Percentiles rank a stretch among this genome's conserved stretches.
These are phyloP conservation scores for Ascosphaera aggregata DNA, from an alignment of 2,329 filamentous ascomycete species.

Conservation along the genomic window DNA sequence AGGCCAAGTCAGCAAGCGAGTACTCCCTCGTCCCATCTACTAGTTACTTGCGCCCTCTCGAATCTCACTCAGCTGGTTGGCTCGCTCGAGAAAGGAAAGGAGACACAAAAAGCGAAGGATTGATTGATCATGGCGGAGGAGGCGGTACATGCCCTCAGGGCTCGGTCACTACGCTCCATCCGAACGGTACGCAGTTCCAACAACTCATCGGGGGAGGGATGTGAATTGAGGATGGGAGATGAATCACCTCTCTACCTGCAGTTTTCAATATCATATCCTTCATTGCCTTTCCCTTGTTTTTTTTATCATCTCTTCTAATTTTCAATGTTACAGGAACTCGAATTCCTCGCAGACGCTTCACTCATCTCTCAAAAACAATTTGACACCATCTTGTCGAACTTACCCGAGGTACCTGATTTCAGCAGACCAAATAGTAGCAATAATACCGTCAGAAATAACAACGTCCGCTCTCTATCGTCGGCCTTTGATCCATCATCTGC, in stretches of 20 bases:
- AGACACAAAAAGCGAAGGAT: too few species aligned
- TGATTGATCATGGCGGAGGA: background rate
- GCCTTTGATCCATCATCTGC: too few species aligned
- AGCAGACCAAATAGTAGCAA: constrained; percentile 10
- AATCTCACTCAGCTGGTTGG: too few species aligned
- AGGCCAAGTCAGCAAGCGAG: too few species aligned
- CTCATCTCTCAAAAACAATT: constrained; percentile 55
- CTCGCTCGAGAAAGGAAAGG: too few species aligned
- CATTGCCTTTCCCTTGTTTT: constrained; percentile 1
- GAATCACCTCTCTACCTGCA: too few species aligned
- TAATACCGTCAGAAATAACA: constrained; percentile 3
- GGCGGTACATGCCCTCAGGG: background rate
- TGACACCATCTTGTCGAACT: constrained; percentile 46
- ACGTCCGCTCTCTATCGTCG: too few species aligned
- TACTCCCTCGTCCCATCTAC: too few species aligned
- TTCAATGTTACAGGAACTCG: constrained; percentile 46
- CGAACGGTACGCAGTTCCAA: constrained; percentile 40
- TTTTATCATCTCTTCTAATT: constrained; percentile 1
- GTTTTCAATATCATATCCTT: constrained; percentile 3
- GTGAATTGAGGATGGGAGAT: too few species aligned
- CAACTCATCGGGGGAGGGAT: too few species aligned
- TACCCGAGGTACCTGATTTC: constrained; percentile 47
- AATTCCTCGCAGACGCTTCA: constrained; percentile 63
- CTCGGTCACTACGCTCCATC: constrained; percentile 68
- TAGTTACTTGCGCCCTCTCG: too few species aligned